A percentile compares a stretch with the other conserved stretches of the same genome.
phyloP scores from a whole-genome alignment of 768 basidiomycete genomes.

The Mycena polygramma region DNA sequence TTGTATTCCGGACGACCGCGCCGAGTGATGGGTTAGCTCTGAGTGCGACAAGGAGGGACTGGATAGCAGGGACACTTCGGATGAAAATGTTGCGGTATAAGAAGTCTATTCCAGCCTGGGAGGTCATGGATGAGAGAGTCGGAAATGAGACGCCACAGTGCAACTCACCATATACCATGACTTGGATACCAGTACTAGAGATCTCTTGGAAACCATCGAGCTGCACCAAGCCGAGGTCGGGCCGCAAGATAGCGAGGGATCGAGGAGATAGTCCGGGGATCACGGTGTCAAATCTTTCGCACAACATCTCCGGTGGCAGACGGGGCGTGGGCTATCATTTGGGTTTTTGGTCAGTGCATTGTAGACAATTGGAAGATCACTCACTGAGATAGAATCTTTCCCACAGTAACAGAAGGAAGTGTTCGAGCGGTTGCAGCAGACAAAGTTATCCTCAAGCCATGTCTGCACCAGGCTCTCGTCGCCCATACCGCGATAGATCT shows the following conservation, averaged over 20 bases:
- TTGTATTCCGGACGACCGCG: not conserved
- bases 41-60: not conserved
- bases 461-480: not conserved
- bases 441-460: not conserved
- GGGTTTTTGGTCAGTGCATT: not conserved
- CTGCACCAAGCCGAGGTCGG: slow-evolving; percentile 11
- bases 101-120: slow-evolving; percentile 7
- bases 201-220: not conserved
- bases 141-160: not conserved
- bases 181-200: not conserved
- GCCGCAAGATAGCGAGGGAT: not conserved
- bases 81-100: slow-evolving; percentile 2
- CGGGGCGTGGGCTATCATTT: not conserved
- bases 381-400: not conserved
- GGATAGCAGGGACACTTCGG: slow-evolving; percentile 1
- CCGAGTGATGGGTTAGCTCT: not conserved
- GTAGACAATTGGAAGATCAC: not conserved
- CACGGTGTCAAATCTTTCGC: not conserved
- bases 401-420: not conserved
- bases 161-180: not conserved
- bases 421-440: not conserved
- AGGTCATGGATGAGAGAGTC: not conserved
- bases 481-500: not conserved
- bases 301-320: not conserved
- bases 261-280: not conserved